phyloP scores from a whole-genome alignment of 2,329 filamentous ascomycete species.

The Sclerotinia sclerotiorum region DNA sequence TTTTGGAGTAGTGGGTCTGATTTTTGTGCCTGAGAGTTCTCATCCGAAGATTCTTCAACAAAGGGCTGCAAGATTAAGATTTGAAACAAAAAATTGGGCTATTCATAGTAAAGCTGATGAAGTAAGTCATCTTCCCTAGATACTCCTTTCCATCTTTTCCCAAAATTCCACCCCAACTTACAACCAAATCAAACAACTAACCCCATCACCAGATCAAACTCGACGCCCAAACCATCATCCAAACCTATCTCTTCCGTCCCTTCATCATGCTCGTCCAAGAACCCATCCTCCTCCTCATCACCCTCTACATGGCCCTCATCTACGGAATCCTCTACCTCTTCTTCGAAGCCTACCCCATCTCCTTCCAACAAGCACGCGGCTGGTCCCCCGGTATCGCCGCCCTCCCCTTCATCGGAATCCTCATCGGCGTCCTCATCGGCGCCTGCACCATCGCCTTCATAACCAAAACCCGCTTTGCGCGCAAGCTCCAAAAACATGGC shows the following conservation, averaged over 20 bases:
- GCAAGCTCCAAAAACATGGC: constrained; percentile 66
- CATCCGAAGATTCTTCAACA: constrained; percentile 44
- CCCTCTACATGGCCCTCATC: constrained; percentile 35
- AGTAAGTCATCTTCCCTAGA: constrained; percentile 56
- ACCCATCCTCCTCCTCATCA: constrained; percentile 35
- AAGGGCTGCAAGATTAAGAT: constrained; percentile 50
- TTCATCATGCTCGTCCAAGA: constrained; percentile 43
- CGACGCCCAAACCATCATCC: constrained; percentile 48
- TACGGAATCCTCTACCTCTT: constrained; percentile 42
- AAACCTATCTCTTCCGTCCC: constrained; percentile 42
- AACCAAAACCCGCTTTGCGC: constrained; percentile 65
- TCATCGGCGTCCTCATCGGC: constrained; percentile 69
- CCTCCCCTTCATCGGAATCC: constrained; percentile 33
- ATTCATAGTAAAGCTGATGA: constrained; percentile 39
- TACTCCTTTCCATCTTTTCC: constrained; percentile 63
- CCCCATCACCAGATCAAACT: constrained; percentile 46
- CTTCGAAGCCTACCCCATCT: constrained; percentile 50
- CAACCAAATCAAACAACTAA: not conserved
- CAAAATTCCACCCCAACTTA: constrained; percentile 56
- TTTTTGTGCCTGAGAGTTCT: constrained; percentile 17
- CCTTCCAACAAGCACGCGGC: constrained; percentile 45
- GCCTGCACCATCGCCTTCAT: constrained; percentile 61
- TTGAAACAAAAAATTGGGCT: constrained; percentile 43
- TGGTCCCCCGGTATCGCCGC: constrained; percentile 45
- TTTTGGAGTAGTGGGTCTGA: constrained; percentile 38